Base-by-base conservation (phyloP, 2,329 filamentous ascomycete species). In the Fusarium sp. region DNA sequence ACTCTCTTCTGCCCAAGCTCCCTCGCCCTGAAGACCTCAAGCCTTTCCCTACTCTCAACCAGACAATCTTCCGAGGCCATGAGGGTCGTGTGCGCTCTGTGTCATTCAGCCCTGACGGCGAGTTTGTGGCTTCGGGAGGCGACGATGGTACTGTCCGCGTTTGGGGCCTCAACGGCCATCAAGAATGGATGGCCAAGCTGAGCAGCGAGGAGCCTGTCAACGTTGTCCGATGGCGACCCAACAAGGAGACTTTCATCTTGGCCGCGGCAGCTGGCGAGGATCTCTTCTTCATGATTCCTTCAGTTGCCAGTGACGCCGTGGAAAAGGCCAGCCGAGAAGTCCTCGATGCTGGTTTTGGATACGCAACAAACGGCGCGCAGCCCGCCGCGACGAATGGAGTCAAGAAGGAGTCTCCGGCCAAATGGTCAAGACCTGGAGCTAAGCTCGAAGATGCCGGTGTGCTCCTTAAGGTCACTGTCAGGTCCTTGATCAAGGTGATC, bases 91-190 rank as follows among this genome's bases (percentile, higher is more conserved):
- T 99, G 38, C 91, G 96, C 59, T 93, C 92, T 58, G 89, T 98
- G 16, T 89, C 94, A 9, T 91, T 98, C 72, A 96, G 98, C 80
- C 95, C 96, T 3, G 91, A 92, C 44, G 95, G 96, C 46, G 88
- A 92, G 68, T 98, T 92, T 87, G 85, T 98, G 66, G 96, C 96
- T 2, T 97, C 93, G 75, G 96, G 96, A 78, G 96, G 96, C 56
- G 95, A 98, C 77, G 97, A 99, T 82, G 96, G 96, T 35, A 96
- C 93, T 22, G 92, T 98, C 27, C 91, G 95, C 64, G 90, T 99
- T 27, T 98, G 96, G 95, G 93, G 96, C 70, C 87, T 98, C 64
- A 96, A 94, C 10, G 95, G 95, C 36, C 92, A 95, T 69, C 93
- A 98, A 82, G 87, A 97, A 63, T 98, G 95, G 94, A 92, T 90